Percentiles rank a stretch among this genome's conserved stretches.
These are phyloP conservation scores for Hirsutella minnesotensis DNA, from an alignment of 2,329 filamentous ascomycete genomes.

Conservation along the genomic window DNA sequence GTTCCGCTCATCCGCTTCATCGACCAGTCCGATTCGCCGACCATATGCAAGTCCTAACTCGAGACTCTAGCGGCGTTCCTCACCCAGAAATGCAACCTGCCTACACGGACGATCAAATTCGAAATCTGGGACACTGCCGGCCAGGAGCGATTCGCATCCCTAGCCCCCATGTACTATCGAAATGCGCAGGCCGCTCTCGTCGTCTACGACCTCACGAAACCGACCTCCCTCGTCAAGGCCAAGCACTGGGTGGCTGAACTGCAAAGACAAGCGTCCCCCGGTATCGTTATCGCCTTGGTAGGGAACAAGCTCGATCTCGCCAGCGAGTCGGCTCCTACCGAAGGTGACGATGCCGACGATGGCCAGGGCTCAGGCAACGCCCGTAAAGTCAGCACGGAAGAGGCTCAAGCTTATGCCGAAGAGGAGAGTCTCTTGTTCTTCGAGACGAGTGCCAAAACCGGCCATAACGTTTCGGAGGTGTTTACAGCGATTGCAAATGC, in stretches of 20 bases:
- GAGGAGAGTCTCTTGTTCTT: slow-evolving; percentile 93
- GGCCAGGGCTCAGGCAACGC: slow-evolving; percentile 59
- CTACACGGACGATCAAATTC: slow-evolving; percentile 82
- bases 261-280: slow-evolving; percentile 87
- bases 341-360: slow-evolving; percentile 40
- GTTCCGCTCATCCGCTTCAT: slow-evolving; percentile 14
- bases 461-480: slow-evolving; percentile 85
- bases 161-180: slow-evolving; percentile 99
- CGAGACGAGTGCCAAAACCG: slow-evolving; percentile 95
- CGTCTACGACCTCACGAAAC: slow-evolving; percentile 97
- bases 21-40: not conserved
- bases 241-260: slow-evolving; percentile 98
- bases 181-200: slow-evolving; percentile 96
- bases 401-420: slow-evolving; percentile 87
- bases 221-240: slow-evolving; percentile 87
- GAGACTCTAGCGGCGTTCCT: slow-evolving; percentile 69
- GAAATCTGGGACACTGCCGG: slow-evolving; percentile 98
- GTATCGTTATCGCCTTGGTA: slow-evolving; percentile 92
- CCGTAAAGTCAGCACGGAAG: slow-evolving; percentile 79
- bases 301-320: slow-evolving; percentile 95
- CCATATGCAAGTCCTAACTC: not conserved
- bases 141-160: slow-evolving; percentile 91
- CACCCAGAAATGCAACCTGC: slow-evolving; percentile 96
- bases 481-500: slow-evolving; percentile 98
- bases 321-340: slow-evolving; percentile 38